Conservation (phyloP, 306 rosid genomes). For the Lagenaria siceraria region DNA sequence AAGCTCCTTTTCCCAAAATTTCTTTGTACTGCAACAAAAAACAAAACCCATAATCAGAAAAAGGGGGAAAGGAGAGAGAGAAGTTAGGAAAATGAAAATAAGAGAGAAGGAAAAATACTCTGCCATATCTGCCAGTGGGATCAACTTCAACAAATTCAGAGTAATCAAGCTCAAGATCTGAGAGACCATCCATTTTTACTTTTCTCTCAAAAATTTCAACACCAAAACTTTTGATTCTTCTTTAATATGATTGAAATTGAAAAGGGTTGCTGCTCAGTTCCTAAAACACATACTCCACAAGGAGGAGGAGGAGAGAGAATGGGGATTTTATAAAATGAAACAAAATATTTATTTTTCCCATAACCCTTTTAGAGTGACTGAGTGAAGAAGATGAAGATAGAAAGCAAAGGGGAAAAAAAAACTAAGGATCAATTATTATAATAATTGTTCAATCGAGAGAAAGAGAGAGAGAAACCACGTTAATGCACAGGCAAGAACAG, state of each 20-base stretch:
- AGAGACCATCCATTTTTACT: conserved; percentile 40
- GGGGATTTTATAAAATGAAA: neutral
- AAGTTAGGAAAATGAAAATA: neutral
- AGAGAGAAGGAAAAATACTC: conserved; percentile 27
- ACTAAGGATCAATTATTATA: neutral
- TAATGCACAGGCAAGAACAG: conserved; percentile 6
- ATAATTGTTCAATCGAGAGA: conserved; percentile 2
- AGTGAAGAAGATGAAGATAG: neutral
- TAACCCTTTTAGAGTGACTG: neutral
- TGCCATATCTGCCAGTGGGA: conserved; percentile 99
- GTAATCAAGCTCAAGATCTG: conserved; percentile 41
- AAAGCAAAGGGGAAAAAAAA: neutral
- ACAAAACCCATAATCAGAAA: conserved; percentile 7
- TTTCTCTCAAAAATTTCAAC: neutral
- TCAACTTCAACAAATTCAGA: conserved; percentile 77
- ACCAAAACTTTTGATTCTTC: neutral
- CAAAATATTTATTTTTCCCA: neutral
- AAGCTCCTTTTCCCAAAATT: conserved; percentile 95
- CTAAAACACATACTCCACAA: conserved; percentile 19
- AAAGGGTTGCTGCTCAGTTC: conserved; percentile 7
- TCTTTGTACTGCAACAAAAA: conserved; percentile 64
- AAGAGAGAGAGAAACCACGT: conserved; percentile 1
- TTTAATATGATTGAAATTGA: neutral
- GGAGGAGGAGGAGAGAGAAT: neutral
- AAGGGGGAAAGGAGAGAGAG: neutral